These are phyloP conservation scores for Phytophthora rubi DNA, from an alignment of 352 stramenopile genomes.

Conservation along the genomic window DNA sequence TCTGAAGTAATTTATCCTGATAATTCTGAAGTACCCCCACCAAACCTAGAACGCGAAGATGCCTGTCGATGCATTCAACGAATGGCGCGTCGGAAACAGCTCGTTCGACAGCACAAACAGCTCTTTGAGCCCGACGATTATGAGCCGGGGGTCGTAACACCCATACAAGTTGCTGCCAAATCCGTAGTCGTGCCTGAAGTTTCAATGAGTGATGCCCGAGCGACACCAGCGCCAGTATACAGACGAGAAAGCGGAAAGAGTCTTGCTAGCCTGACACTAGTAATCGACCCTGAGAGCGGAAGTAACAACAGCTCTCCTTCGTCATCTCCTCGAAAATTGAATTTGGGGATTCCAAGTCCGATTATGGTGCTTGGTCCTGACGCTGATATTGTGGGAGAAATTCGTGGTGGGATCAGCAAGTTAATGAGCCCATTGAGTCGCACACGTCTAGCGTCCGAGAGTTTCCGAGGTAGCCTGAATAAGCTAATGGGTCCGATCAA, in stretches of 20 bases:
- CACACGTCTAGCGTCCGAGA: constrained; percentile 20
- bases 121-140: constrained; percentile 26
- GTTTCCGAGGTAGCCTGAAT: constrained; percentile 33
- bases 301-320: not conserved
- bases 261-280: not conserved
- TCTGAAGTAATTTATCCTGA: not conserved
- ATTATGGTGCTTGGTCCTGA: constrained; percentile 28
- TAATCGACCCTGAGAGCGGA: not conserved
- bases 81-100: constrained; percentile 25
- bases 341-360: constrained; percentile 24
- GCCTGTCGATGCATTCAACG: constrained; percentile 35
- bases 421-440: constrained; percentile 35
- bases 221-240: not conserved
- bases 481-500: constrained; percentile 36
- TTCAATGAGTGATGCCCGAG: not conserved
- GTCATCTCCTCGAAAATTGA: constrained; percentile 14
- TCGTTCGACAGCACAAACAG: constrained; percentile 23
- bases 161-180: not conserved
- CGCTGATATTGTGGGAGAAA: constrained; percentile 27
- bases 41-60: constrained; percentile 17
- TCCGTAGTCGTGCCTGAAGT: not conserved
- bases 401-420: constrained; percentile 31
- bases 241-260: not conserved
- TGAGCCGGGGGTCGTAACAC: constrained; percentile 25
- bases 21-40: not conserved